Percentiles rank a stretch among this genome's conserved stretches.
phyloP scores from a whole-genome alignment of 1,139 yeast species.

The Geotrichum fermentans region DNA sequence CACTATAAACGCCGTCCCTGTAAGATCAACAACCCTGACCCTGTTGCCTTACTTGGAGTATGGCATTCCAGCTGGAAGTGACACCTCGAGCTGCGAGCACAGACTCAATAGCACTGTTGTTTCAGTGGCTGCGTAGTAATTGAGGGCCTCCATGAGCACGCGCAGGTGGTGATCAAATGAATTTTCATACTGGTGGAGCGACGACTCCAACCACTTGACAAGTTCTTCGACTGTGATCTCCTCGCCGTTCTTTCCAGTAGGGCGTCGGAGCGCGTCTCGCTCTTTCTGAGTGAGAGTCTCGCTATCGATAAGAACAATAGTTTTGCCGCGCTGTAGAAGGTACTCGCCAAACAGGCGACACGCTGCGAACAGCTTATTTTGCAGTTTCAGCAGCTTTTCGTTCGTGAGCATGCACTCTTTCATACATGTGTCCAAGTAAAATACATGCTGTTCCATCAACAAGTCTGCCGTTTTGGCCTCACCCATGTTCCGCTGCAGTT shows the following conservation, averaged over 20 bases:
- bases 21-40: no score
- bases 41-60: constrained; percentile 1
- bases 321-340: constrained; percentile 51
- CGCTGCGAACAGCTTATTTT: constrained; percentile 36
- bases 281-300: constrained; percentile 19
- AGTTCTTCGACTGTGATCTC: constrained; percentile 28
- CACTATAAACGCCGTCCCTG: no score
- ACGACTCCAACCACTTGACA: constrained; percentile 41
- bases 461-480: constrained; percentile 43
- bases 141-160: constrained; percentile 52
- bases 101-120: constrained; percentile 53
- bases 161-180: constrained; percentile 52
- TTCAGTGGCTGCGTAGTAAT: constrained; percentile 59
- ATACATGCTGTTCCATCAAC: constrained; percentile 49
- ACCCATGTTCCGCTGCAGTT: constrained; percentile 38
- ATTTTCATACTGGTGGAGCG: constrained; percentile 50
- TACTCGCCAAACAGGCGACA: constrained; percentile 53
- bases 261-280: constrained; percentile 40
- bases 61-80: constrained; percentile 8
- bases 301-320: constrained; percentile 43
- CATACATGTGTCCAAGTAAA: constrained; percentile 59
- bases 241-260: constrained; percentile 41
- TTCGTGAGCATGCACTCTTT: constrained; percentile 67
- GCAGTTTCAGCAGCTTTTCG: constrained; percentile 48
- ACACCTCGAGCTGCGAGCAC: constrained; percentile 48